Evolutionary conservation across 2,329 filamentous ascomycete species (phyloP), one percentile per base, ranked within the genome.

Genomic region (Dichotomopilus funicola): DNA sequence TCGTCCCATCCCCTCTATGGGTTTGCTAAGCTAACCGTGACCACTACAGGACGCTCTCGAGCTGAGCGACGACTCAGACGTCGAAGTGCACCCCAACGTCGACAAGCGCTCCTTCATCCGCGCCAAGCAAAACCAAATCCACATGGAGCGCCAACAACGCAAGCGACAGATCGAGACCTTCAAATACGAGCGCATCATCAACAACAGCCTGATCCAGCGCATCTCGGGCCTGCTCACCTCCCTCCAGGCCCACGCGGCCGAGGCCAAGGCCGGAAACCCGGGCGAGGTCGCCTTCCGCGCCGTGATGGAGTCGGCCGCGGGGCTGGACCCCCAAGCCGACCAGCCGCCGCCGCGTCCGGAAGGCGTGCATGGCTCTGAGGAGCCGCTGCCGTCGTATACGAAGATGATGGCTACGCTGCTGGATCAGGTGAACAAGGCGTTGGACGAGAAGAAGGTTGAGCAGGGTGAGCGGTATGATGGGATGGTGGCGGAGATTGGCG

Each of bases 381-480:
- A 87, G 69, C 84, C 79, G 66, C 83, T 89, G 64, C 89, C 89
- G 0, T 87, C 86, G 11, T 99, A 96, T 68, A 94, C 90, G 41
- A 90, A 95, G 76, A 99, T 99, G 94, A 91, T 99, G 87, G 89
- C 89, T n/a, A 84, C 86, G n/a, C 73, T 99, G 65, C 81, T 97
- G 19, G 94, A 99, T 66, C 88, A 95, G 71, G 91, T 97, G 43
- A 96, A 96, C 66, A 79, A 82, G 72, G 84, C 89, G 50, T 78
- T 96, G 38, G 88, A 91, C 54, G 88, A 91, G 67, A 87, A 87
- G 71, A 83, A 86, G 59, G 75, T 81, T 0, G 75, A 76, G 41
- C 78, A 81, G 0, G 78, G 81, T 19, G 81, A 86, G 63, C 76
- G 88, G 50, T 91, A 88, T 68, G 77, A 81, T 48, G 86, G 81